Evolutionary conservation across 108 stramenopile genomes (phyloP), one percentile per base, ranked within the genome.

Genomic region (Nitzschia sp.): DNA sequence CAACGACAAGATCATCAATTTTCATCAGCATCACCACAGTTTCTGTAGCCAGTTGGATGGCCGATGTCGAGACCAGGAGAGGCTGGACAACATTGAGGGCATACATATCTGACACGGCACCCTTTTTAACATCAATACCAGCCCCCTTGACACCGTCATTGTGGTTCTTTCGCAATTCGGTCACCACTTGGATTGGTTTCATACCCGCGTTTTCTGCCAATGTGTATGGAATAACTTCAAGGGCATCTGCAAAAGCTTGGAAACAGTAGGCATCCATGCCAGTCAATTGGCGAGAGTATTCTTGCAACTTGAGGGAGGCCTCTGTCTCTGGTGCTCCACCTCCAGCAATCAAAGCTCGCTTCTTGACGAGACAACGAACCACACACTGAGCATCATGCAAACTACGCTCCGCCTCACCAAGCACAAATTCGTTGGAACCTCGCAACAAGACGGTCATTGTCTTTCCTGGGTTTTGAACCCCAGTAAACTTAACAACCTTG

Each of bases 301-400:
- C 85, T 20, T 81, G 75, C 39, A 99, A 72, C 34, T 80, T 73
- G 54, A 97, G 67, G 8, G 93, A 86, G 17, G 95, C 91, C 77
- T 99, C 95, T 9, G 93, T 86, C 82, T 99, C 99, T 25, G 97
- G 83, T 15, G 97, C 96, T 38, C 97, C 97, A n/a, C 99, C 99
- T n/a, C 98, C 99, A 14, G 96, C 93, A 81, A 98, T 97, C 70
- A 98, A 71, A 73, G 81, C 89, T 3, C 95, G 81, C 71, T 97
- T 83, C 86, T 99, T 98, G 59, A 99, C 97, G 62, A 99, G 74
- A 11, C 86, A 87, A 25, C 98, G 93, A 34, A 97, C 97, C 6
- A 98, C 99, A 65, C 99, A 99, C 63, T 98, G 97, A 24, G 99
- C 99, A 87, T 99, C 99, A 77, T 99, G 99, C 57, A 99, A 67